phyloP scores from a whole-genome alignment of 306 rosid species.

The Crotalaria pallida region DNA sequence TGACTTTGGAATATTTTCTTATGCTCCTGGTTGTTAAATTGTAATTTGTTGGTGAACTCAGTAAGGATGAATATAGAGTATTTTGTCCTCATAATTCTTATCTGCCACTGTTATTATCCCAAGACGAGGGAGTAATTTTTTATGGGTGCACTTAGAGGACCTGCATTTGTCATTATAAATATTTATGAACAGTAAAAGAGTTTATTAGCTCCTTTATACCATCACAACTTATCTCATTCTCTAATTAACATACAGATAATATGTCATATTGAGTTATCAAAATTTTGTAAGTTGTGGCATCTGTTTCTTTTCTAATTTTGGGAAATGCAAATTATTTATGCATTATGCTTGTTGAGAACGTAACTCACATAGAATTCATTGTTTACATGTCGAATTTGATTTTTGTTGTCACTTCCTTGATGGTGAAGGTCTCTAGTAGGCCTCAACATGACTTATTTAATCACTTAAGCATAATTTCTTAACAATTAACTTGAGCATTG shows the following conservation, averaged over 20 bases:
- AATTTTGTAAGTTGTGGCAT: background rate
- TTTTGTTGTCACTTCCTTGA: background rate
- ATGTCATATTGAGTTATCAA: background rate
- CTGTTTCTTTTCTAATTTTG: slow-evolving; percentile 3
- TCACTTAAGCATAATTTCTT: background rate
- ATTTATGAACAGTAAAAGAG: no score
- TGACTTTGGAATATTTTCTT: background rate
- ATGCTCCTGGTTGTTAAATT: background rate
- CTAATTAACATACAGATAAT: background rate
- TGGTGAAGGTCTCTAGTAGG: background rate
- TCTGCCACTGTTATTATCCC: no score
- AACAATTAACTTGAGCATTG: background rate
- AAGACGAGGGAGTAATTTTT: no score
- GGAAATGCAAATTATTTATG: background rate
- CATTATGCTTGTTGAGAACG: background rate
- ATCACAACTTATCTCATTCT: no score
- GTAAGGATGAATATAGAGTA: background rate
- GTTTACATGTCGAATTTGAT: background rate
- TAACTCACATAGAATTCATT: background rate
- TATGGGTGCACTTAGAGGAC: no score
- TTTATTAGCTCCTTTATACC: no score
- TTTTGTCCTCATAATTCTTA: background rate
- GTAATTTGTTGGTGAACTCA: background rate
- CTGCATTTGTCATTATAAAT: no score
- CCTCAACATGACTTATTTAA: background rate